Evolutionary conservation across 805 yeast genomes (phyloP).

Genomic region (Monosporozyma solicola): DNA sequence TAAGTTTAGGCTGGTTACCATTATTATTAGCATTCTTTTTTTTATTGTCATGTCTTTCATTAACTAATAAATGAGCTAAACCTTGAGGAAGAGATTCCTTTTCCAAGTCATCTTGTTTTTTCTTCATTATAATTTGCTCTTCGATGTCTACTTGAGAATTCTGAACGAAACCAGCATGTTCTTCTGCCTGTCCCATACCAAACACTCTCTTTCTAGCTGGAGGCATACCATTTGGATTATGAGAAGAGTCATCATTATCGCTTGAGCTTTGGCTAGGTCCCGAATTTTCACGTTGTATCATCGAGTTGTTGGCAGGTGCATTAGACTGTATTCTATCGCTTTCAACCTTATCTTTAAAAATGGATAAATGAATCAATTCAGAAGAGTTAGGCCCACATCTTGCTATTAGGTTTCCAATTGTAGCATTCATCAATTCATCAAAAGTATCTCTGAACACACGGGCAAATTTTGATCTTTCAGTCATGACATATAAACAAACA

Average conservation of each 20-base stretch:
- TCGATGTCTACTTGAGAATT: slow-evolving; percentile 30
- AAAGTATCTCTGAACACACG: slow-evolving; percentile 55
- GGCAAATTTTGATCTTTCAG: slow-evolving; percentile 56
- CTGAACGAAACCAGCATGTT: slow-evolving; percentile 29
- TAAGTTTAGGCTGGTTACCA: not conserved
- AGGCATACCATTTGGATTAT: slow-evolving; percentile 39
- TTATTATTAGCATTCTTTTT: not conserved
- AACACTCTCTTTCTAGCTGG: slow-evolving; percentile 47
- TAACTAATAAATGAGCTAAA: slow-evolving; percentile 40
- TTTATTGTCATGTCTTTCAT: slow-evolving; percentile 8
- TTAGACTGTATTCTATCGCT: not conserved
- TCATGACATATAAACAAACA: slow-evolving; percentile 57
- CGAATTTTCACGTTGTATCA: slow-evolving; percentile 6
- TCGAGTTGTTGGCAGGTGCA: not conserved
- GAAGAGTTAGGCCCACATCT: slow-evolving; percentile 57
- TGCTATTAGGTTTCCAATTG: slow-evolving; percentile 51
- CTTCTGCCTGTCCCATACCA: slow-evolving; percentile 20
- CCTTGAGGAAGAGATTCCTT: slow-evolving; percentile 47
- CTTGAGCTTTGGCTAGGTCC: not conserved
- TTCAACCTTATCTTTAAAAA: not conserved
- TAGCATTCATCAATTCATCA: slow-evolving; percentile 57
- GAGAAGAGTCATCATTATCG: not conserved
- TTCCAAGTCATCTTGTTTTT: slow-evolving; percentile 41
- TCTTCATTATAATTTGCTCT: slow-evolving; percentile 42
- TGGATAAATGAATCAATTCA: slow-evolving; percentile 33